A percentile compares a stretch with the other conserved stretches of the same genome.
These are phyloP conservation scores for Aspergillus niger DNA, from an alignment of 2,329 filamentous ascomycete genomes.

Conservation along the genomic window DNA sequence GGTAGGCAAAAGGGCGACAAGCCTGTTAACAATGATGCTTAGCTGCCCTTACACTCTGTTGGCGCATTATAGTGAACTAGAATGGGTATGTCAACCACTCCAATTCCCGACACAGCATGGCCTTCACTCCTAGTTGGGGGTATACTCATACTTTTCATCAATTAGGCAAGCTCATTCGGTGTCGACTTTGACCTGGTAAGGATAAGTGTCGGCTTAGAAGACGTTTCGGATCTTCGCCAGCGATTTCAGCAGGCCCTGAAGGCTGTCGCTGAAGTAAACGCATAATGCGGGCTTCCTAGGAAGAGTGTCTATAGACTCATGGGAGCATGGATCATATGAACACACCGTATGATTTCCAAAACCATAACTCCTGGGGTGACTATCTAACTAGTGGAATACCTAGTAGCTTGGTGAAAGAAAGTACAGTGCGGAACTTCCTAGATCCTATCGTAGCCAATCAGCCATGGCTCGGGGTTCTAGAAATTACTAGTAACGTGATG, in stretches of 20 bases:
- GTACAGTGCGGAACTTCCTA: too few relatives aligned
- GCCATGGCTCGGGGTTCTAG: too few relatives aligned
- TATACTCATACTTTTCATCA: background rate
- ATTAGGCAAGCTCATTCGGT: conserved; percentile 69
- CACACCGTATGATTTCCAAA: too few relatives aligned
- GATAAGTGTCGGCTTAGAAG: conserved; percentile 88
- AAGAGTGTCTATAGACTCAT: background rate
- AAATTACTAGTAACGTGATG: too few relatives aligned
- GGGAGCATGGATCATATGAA: too few relatives aligned
- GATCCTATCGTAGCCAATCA: too few relatives aligned
- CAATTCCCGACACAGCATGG: background rate
- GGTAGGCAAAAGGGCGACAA: background rate
- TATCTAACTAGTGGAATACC: too few relatives aligned
- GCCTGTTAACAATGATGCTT: conserved; percentile 16
- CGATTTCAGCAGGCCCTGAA: conserved; percentile 71
- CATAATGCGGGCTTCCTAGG: conserved; percentile 27
- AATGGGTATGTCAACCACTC: conserved; percentile 66
- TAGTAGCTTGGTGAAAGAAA: too few relatives aligned
- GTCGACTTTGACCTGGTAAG: conserved; percentile 79
- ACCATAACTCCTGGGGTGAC: background rate
- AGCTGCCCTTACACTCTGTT: conserved; percentile 86
- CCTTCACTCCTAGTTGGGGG: background rate
- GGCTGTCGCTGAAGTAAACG: conserved; percentile 45
- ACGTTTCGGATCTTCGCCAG: conserved; percentile 64
- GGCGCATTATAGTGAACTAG: conserved; percentile 86